phyloP scores from a whole-genome alignment of 371 early-diverging fungal species.

The Mortierella sp. region DNA sequence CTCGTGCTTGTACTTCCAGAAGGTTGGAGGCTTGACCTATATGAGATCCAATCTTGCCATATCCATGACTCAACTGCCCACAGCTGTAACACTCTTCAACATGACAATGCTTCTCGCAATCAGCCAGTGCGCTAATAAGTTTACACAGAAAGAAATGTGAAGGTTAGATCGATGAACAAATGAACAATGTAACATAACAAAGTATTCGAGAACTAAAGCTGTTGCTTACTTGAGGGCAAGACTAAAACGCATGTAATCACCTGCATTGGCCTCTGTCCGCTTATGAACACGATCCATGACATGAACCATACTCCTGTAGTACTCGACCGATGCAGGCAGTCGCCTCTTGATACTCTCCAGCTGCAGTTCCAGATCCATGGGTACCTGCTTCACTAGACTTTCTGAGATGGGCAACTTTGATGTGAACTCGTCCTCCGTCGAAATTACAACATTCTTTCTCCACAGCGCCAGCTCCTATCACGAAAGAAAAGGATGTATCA shows the following conservation, averaged over 20 bases:
- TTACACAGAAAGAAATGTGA: background rate
- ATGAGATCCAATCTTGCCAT: conserved; percentile 71
- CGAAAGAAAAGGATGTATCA: too few species aligned
- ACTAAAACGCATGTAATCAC: conserved; percentile 70
- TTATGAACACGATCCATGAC: conserved; percentile 79
- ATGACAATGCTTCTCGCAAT: conserved; percentile 75
- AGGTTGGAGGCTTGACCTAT: conserved; percentile 67
- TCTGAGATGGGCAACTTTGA: conserved; percentile 34
- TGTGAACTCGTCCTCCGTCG: conserved; percentile 62
- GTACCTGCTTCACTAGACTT: conserved; percentile 31
- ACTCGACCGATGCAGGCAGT: conserved; percentile 67
- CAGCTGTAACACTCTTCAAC: conserved; percentile 74
- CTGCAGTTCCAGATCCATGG: conserved; percentile 63
- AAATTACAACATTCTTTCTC: conserved; percentile 61
- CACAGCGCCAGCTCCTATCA: conserved; percentile 54
- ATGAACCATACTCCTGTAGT: conserved; percentile 74
- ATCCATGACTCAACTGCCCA: conserved; percentile 70
- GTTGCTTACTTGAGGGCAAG: conserved; percentile 66
- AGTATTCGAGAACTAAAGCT: background rate
- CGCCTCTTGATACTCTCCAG: conserved; percentile 66
- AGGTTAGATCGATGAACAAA: conserved; percentile 11
- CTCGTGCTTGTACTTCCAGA: conserved; percentile 70
- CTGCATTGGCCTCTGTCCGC: conserved; percentile 74
- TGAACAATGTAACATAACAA: background rate
- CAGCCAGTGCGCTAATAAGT: conserved; percentile 66